A percentile compares a stretch with the other conserved stretches of the same genome.
These are phyloP conservation scores for Candida cerambycidarum DNA, from an alignment of 805 yeast genomes.

Conservation along the genomic window DNA sequence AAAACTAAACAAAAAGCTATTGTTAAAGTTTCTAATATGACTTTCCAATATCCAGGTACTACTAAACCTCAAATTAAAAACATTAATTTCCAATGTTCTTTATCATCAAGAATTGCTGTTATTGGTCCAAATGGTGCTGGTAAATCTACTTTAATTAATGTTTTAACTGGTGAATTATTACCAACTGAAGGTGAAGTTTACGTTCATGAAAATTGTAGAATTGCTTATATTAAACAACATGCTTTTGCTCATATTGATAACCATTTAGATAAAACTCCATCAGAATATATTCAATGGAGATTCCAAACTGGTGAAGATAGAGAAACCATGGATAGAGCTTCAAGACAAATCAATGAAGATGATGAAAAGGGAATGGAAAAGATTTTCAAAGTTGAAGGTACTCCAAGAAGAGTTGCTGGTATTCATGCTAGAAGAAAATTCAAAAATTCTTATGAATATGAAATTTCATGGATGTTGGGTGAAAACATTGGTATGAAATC, in stretches of 20 bases:
- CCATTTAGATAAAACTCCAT: constrained; percentile 98
- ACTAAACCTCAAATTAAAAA: constrained; percentile 88
- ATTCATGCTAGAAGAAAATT: constrained; percentile 97
- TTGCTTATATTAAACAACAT: constrained; percentile 99
- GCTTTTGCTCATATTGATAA: constrained; percentile 99
- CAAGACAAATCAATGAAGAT: constrained; percentile 94
- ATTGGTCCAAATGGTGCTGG: constrained; percentile 99
- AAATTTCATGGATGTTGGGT: constrained; percentile 96
- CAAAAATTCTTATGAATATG: constrained; percentile 99
- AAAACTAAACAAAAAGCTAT: constrained; percentile 99
- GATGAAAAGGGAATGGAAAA: constrained; percentile 99
- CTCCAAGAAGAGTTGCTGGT: constrained; percentile 95
- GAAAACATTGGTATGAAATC: constrained; percentile 98
- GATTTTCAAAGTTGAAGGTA: constrained; percentile 98
- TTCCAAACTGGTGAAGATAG: constrained; percentile 99
- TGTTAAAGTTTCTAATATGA: constrained; percentile 95
- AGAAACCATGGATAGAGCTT: constrained; percentile 99
- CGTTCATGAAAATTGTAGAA: constrained; percentile 99
- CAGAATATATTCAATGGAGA: constrained; percentile 99
- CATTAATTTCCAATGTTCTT: constrained; percentile 97
- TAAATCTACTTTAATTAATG: constrained; percentile 98
- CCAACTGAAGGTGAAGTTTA: constrained; percentile 99
- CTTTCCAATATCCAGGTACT: constrained; percentile 99
- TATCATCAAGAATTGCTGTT: constrained; percentile 99
- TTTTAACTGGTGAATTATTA: constrained; percentile 98